A percentile compares a stretch with the other conserved stretches of the same genome.
These are phyloP conservation scores for Aspergillus pseudotamarii DNA, from an alignment of 2,329 filamentous ascomycete species.

Conservation along the genomic window DNA sequence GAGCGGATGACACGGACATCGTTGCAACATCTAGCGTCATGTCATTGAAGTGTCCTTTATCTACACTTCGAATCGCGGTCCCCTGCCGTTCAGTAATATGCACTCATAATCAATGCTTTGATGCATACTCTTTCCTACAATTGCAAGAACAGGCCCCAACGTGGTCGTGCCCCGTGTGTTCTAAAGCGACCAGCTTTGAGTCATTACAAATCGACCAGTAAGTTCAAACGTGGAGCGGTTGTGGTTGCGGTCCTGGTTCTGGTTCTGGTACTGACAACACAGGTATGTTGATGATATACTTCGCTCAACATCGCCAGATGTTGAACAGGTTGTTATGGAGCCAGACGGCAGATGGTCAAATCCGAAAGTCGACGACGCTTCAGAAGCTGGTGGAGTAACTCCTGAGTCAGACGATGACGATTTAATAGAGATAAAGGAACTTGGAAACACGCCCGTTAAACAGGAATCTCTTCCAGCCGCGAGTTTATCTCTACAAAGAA, in stretches of 20 bases:
- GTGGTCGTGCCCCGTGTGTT: conserved; percentile 95
- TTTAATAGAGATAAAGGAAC: conserved; percentile 53
- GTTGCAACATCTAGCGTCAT: conserved; percentile 84
- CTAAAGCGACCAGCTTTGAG: conserved; percentile 78
- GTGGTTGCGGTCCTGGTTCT: neutral
- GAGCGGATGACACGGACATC: conserved; percentile 84
- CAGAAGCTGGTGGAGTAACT: conserved; percentile 41
- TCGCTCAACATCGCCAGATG: conserved; percentile 66
- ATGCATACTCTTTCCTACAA: conserved; percentile 87
- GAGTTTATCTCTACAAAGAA: conserved; percentile 32
- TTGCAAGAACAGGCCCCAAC: conserved; percentile 95
- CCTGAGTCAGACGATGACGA: conserved; percentile 51
- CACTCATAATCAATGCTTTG: conserved; percentile 92
- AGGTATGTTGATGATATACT: conserved; percentile 90
- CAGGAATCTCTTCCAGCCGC: conserved; percentile 31
- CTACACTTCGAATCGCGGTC: conserved; percentile 76
- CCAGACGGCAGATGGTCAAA: conserved; percentile 78
- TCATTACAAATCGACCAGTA: conserved; percentile 85
- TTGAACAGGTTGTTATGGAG: conserved; percentile 88
- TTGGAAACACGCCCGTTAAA: conserved; percentile 40
- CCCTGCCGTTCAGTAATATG: conserved; percentile 81
- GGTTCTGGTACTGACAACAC: conserved; percentile 14
- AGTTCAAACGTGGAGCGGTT: conserved; percentile 34
- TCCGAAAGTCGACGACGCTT: conserved; percentile 46
- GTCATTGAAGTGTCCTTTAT: conserved; percentile 90